Evolutionary conservation across 1,139 yeast genomes (phyloP).

Genomic region (Zhuliangozyma parablackwelliae): DNA sequence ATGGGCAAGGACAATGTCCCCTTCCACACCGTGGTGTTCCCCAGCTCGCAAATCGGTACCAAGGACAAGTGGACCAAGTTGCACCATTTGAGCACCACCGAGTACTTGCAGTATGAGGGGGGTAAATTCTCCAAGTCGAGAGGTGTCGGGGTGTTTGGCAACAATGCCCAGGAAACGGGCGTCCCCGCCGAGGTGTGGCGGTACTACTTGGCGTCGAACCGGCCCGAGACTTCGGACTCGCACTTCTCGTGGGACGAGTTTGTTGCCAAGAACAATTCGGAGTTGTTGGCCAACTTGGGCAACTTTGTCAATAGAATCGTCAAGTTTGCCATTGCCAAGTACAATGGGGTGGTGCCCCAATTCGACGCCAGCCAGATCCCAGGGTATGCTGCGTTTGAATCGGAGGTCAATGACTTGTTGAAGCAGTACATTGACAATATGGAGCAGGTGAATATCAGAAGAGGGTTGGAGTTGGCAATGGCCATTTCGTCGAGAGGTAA

Average conservation of each 20-base stretch:
- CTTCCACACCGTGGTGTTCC: conserved; percentile 97
- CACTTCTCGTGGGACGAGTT: conserved; percentile 97
- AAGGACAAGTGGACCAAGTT: conserved; percentile 84
- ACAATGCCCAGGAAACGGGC: conserved; percentile 92
- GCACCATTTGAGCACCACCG: conserved; percentile 90
- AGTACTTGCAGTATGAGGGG: conserved; percentile 93
- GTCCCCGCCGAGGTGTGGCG: conserved; percentile 94
- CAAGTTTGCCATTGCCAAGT: conserved; percentile 86
- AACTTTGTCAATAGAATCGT: conserved; percentile 92
- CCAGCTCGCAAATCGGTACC: conserved; percentile 87
- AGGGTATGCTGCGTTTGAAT: conserved; percentile 45
- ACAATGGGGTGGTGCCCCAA: conserved; percentile 82
- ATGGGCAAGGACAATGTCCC: conserved; percentile 99
- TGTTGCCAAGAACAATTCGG: conserved; percentile 88
- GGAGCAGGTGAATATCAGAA: conserved; percentile 80
- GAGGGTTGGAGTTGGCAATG: conserved; percentile 90
- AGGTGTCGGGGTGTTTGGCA: conserved; percentile 96
- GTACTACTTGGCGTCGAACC: conserved; percentile 83
- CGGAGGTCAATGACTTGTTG: conserved; percentile 62
- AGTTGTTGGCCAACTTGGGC: conserved; percentile 91
- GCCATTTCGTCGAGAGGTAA: conserved; percentile 89
- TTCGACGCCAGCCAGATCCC: conserved; percentile 45
- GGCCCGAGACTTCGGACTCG: conserved; percentile 95
- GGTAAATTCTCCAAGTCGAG: conserved; percentile 97
- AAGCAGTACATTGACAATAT: conserved; percentile 60